Evolutionary conservation across 2,329 filamentous ascomycete species (phyloP), one percentile per base, ranked within the genome.

Genomic region (Penicillium expansum): DNA sequence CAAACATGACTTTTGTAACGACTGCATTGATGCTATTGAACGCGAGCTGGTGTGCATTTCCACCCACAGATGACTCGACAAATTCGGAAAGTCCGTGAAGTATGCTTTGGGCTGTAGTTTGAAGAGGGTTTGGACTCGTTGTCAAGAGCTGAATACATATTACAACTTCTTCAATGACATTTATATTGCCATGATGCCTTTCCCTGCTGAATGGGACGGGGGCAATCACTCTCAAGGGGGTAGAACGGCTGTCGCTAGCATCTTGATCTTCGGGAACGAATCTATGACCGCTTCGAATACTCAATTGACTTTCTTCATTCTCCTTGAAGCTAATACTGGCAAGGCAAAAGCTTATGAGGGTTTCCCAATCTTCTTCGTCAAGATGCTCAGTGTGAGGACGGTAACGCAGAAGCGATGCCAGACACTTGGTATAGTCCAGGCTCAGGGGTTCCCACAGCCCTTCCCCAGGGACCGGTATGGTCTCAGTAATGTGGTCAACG

Each of bases 351-450:
- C 86, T 81, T 16, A 89, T 82, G 49, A 88, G 83, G 10, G 77
- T 74, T 47, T 85, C 77, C 92, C 92, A 96, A 56, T 85, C 81
- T 14, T 84, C 80, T 20, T 78, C 78, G 11, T 85, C 82, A 13
- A 97, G 79, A 66, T 92, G 87, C 73, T 97, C 95, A 29, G 89
- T 86, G 71, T 95, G 91, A 18, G 90, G 83, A 44, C 86, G 84
- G 66, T 89, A 84, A 41, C 86, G 84, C 18, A 97, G 81, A 3
- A 97, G 75, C 29, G 83, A 80, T 5, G 83, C 79, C 62, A 99
- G 77, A 20, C 86, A 83, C 76, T 90, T 96, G 63, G 90, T 82
- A 70, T 97, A 96, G 68, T 94, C 86, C 48, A 86, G 81, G 24
- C 86, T 77, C 5, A 99, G 79, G 13, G 89, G 87, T 56, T 86